Base-by-base conservation (phyloP, 73 alveolate genomes). In the Paramecium biaurelia region DNA sequence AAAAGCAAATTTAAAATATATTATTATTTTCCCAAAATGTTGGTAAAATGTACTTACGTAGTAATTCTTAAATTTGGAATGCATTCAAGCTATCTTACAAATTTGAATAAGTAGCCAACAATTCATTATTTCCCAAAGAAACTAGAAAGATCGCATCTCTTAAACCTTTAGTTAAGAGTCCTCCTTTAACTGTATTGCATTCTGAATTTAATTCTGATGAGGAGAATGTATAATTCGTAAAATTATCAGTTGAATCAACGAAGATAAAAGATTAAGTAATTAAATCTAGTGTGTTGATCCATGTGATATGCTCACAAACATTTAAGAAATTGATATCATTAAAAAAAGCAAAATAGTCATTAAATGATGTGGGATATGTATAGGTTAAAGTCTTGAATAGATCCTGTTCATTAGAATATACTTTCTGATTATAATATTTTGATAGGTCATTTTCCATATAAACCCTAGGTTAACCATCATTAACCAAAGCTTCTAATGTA, bases 21-120 rank as follows among this genome's bases (percentile, higher is more conserved):
- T 79, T 79, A 79, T 79, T 79, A 79, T 26, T 79, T 21, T 79
- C 90, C 90, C 90, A 79, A 41, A 41, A 79, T 10, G 90, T 43
- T 18, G 90, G 90, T 15, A 45, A 30, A 11, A 79, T 79, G 43
- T 30, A 79, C 28, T 79, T 79, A 7, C 72, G 20, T 14, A 79
- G 26, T 26, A 23, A 9, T 79, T 79, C 90, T 63, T 79, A 41
- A 20, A 30, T 24, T 10, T 38, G 10, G 74, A 79, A 79, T 9
- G 90, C 35, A 0, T 21, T 12, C 32, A 41, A 79, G 12, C 74
- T 79, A 3, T 30, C 28, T n/a, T 45, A 7, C 6, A 79, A 15
- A 18, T 38, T 43, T 24, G 28, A 21, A 79, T n/a, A 79, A 9
- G 70, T 42, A 43, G 90, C 45, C 47, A 43, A 41, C 20, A 79